A percentile compares a stretch with the other conserved stretches of the same genome.
Conservation (phyloP, 306 rosid genomes). For the Castanea sativa region DNA sequence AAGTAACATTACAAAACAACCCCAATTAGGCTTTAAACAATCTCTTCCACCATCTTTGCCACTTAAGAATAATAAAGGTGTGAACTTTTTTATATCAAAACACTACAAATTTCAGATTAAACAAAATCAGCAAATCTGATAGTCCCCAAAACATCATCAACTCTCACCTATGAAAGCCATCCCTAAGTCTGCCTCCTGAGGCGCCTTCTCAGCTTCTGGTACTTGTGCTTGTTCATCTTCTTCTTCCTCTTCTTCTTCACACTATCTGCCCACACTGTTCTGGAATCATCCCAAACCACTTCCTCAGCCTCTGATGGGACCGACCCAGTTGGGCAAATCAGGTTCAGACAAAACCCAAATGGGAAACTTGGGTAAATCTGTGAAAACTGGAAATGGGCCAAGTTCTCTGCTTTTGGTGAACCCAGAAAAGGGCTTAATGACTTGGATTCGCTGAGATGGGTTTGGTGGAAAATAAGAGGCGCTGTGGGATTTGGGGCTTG, state of each 20-base stretch:
- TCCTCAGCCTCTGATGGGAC: constrained; percentile 27
- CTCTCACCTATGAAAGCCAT: constrained; percentile 35
- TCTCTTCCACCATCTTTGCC: background rate
- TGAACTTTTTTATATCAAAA: background rate
- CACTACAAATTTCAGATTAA: background rate
- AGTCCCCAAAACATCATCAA: constrained; percentile 12
- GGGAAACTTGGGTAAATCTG: constrained; percentile 54
- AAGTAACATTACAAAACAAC: background rate
- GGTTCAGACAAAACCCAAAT: constrained; percentile 47
- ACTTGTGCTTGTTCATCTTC: constrained; percentile 86
- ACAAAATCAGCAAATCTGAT: background rate
- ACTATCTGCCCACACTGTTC: constrained; percentile 73
- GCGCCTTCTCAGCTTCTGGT: constrained; percentile 69
- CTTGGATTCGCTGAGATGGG: constrained; percentile 1
- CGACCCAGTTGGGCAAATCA: constrained; percentile 27
- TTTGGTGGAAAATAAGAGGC: constrained; percentile 16
- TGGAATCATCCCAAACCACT: constrained; percentile 35
- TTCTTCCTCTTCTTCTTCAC: constrained; percentile 83
- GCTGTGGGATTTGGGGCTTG: constrained; percentile 16
- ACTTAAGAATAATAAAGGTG: background rate
- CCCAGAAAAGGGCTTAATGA: constrained; percentile 1
- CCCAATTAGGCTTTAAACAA: constrained; percentile 9
- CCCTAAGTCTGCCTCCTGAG: constrained; percentile 56
- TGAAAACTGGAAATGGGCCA: constrained; percentile 15
- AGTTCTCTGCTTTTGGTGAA: background rate